Percentiles rank a stretch among this genome's conserved stretches.
These are phyloP conservation scores for Quercus mongolica DNA, from an alignment of 306 rosid genomes.

Conservation along the genomic window DNA sequence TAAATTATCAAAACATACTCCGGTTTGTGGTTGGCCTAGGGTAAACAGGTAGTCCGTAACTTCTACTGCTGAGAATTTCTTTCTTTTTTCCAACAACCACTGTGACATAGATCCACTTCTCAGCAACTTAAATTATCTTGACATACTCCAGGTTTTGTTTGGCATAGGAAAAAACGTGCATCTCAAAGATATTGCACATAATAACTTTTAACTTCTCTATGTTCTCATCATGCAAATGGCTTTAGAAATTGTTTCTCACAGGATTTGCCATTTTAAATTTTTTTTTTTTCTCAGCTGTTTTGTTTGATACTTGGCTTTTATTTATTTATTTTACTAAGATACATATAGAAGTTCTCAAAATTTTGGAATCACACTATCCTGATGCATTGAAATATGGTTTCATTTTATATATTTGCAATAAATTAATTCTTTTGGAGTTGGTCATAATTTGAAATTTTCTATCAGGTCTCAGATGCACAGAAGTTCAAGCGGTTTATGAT, in stretches of 20 bases:
- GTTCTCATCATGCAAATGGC: not conserved
- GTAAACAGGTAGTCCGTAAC: not conserved
- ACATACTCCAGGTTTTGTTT: too few relatives aligned
- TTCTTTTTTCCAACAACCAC: not conserved
- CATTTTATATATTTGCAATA: not conserved
- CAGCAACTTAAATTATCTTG: too few relatives aligned
- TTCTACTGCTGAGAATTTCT: not conserved
- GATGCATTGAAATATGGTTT: not conserved
- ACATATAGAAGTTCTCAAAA: not conserved
- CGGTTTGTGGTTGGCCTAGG: not conserved
- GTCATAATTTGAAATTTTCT: conserved; percentile 11
- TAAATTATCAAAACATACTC: not conserved
- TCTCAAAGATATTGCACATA: not conserved
- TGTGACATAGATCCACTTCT: not conserved
- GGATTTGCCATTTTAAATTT: not conserved
- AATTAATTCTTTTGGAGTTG: not conserved
- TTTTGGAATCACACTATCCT: not conserved
- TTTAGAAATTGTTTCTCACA: not conserved
- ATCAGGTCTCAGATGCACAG: conserved; percentile 47
- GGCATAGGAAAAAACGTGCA: too few relatives aligned
- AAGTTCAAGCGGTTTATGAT: conserved; percentile 73
- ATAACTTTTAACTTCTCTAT: too few relatives aligned
- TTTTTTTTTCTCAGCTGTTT: not conserved
- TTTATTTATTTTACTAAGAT: not conserved
- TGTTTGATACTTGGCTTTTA: not conserved